Base-by-base conservation (phyloP, 306 rosid genomes). In the Hippophae rhamnoides region DNA sequence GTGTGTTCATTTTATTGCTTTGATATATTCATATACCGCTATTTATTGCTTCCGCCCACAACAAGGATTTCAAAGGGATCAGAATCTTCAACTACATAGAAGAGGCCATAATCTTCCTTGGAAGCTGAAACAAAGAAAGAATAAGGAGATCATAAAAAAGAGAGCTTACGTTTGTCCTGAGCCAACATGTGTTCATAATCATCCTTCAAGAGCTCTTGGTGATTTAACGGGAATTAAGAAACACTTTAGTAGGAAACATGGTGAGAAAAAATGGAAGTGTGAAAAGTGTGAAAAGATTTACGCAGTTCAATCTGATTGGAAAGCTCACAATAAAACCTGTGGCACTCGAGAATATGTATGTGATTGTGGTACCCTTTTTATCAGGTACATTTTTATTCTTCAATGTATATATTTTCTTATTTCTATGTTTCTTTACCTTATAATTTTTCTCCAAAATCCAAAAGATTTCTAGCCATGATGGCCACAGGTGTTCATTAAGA, bases 241-340 rank as follows among this genome's bases (percentile, higher is more conserved):
- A 52, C 99, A 93, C 70, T 93, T 52, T 12, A 80, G 90, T 62
- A 89, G 99, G 69, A 93, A 93, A 62, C 99, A 93, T 61, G 95
- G 99, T 5, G 99, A 93, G 88, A 89, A 93, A 76, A 93, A 93
- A 69, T 93, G 99, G 99, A 93, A 89, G 75, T 93, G 99, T 74
- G 90, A 84, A 2, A 93, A 86, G 72, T 93, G 99, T 76, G 84
- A 89, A 5, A 93, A 89, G 87, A 72, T 89, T 62, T 93, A 93
- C 60, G 97, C 99, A 0, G 99, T 93, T 76, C 90, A 86, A 63
- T 93, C 99, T 13, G 99, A 93, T 72, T 93, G 99, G 97, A 93
- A 84, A 69, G 97, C 99, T 79, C 99, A 93, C 75, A 78, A 90
- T 46, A 93, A 93, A 74, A 86, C 90, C 23, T 93, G 99, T 72